Evolutionary conservation across 2,329 filamentous ascomycete genomes (phyloP).

Genomic region (Dothistroma pini): DNA sequence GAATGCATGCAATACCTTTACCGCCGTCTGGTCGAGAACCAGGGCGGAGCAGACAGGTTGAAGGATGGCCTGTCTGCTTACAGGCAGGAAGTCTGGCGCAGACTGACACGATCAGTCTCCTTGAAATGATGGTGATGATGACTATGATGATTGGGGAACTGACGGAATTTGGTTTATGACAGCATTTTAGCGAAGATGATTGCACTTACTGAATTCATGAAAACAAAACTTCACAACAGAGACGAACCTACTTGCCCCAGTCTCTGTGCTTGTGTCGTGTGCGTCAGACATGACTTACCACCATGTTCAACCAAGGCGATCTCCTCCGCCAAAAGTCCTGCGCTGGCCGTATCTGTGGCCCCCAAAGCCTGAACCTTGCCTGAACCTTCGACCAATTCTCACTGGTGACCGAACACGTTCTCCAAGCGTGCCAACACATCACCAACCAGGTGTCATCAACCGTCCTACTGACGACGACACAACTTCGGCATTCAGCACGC

Average conservation of each 20-base stretch:
- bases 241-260: not conserved
- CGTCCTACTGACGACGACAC: too few relatives aligned
- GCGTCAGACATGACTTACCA: not conserved
- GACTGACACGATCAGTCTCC: not conserved
- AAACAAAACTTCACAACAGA: not conserved
- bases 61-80: conserved; percentile 6
- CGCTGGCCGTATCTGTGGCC: not conserved
- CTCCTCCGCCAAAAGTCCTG: not conserved
- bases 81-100: conserved; percentile 7
- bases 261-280: not conserved
- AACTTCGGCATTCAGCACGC: not conserved
- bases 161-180: not conserved
- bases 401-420: not conserved
- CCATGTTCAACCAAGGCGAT: not conserved
- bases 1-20: conserved; percentile 33
- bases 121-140: conserved; percentile 2
- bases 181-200: conserved; percentile 1
- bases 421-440: not conserved
- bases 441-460: not conserved
- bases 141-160: not conserved
- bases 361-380: not conserved
- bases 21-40: conserved; percentile 28
- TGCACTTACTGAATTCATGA: not conserved
- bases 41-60: conserved; percentile 25
- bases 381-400: not conserved